Percentiles rank a stretch among this genome's conserved stretches.
These are phyloP conservation scores for Aureobasidium uvarum DNA, from an alignment of 2,329 filamentous ascomycete genomes.

Conservation along the genomic window DNA sequence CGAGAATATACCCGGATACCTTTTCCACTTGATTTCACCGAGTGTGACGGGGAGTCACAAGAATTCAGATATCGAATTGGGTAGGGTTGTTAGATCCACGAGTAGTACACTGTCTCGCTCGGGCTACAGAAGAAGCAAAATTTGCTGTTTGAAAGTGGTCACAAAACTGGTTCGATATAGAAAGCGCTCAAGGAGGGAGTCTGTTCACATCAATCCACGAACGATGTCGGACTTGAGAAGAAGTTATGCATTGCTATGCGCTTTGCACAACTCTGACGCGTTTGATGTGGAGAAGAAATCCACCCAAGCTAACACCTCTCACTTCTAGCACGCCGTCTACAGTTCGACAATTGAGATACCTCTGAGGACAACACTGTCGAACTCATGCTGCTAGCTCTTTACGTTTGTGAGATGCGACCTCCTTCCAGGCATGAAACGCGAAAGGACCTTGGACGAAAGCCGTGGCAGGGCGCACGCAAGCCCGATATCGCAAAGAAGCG, in stretches of 20 bases:
- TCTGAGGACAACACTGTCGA: background rate
- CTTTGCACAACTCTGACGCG: background rate
- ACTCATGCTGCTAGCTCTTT: background rate
- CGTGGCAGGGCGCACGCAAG: background rate
- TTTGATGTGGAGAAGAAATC: background rate
- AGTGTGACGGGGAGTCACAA: too few relatives aligned
- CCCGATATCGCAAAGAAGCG: conserved; percentile 7
- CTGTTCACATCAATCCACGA: background rate
- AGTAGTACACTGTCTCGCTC: too few relatives aligned
- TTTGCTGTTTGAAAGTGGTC: too few relatives aligned
- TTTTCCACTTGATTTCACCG: too few relatives aligned
- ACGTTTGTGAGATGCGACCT: background rate
- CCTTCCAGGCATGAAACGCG: background rate
- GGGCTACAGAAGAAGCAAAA: too few relatives aligned
- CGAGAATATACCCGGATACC: too few relatives aligned
- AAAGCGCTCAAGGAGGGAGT: background rate
- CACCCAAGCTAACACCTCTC: background rate
- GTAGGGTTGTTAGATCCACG: too few relatives aligned
- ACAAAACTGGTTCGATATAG: background rate
- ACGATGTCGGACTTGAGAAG: background rate
- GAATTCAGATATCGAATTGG: too few relatives aligned
- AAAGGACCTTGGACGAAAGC: background rate
- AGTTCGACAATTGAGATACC: background rate
- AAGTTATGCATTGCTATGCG: background rate
- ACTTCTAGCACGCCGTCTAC: background rate